Evolutionary conservation across 1,139 yeast genomes (phyloP).

Genomic region (Nakaseomyces nivariensis): DNA sequence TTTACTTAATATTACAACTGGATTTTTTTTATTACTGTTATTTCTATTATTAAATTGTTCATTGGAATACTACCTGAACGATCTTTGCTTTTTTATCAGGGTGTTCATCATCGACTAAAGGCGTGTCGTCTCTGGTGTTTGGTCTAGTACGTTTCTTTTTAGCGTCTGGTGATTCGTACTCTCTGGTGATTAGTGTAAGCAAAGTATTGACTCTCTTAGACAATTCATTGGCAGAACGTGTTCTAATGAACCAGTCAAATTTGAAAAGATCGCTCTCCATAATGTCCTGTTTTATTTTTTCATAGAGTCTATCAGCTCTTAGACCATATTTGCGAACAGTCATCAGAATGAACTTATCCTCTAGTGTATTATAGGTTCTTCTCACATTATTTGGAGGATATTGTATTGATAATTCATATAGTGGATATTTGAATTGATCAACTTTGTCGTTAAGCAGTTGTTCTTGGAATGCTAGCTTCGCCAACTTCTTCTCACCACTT

Average conservation of each 20-base stretch:
- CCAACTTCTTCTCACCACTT: constrained; percentile 72
- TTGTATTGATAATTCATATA: constrained; percentile 63
- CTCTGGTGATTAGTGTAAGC: constrained; percentile 68
- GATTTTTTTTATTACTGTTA: no score
- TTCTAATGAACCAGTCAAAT: constrained; percentile 82
- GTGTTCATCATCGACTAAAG: not conserved
- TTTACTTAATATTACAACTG: not conserved
- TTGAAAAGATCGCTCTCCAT: constrained; percentile 62
- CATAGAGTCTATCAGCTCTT: constrained; percentile 58
- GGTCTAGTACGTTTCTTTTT: constrained; percentile 17
- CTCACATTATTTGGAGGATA: constrained; percentile 93
- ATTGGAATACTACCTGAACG: not conserved
- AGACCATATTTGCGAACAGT: constrained; percentile 73
- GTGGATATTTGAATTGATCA: constrained; percentile 53
- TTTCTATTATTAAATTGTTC: not conserved
- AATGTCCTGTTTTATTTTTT: constrained; percentile 69
- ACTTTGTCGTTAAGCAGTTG: constrained; percentile 56
- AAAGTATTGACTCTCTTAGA: constrained; percentile 76
- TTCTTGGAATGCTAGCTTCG: constrained; percentile 55
- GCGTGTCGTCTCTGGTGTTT: not conserved
- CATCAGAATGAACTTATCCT: constrained; percentile 71
- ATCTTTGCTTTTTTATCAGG: not conserved
- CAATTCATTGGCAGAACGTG: constrained; percentile 77
- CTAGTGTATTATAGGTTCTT: constrained; percentile 71
- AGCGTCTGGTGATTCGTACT: constrained; percentile 57